Percentiles rank a stretch among this genome's conserved stretches.
These are phyloP conservation scores for Psilocybe sp. DNA, from an alignment of 768 basidiomycete genomes.

Conservation along the genomic window DNA sequence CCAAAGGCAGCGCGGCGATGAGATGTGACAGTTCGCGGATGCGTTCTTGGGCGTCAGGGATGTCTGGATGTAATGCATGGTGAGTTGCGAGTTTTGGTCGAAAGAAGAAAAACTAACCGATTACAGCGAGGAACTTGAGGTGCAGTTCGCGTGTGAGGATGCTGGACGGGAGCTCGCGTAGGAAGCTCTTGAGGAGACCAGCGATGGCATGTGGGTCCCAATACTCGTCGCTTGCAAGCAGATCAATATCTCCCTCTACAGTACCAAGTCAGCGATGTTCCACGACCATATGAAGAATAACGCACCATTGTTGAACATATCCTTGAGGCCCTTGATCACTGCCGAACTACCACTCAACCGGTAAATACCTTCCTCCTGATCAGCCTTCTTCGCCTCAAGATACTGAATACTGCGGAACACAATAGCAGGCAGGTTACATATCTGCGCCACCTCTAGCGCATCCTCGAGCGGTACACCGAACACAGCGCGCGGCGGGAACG, in stretches of 20 bases:
- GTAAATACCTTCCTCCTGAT: slow-evolving; percentile 97
- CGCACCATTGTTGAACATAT: slow-evolving; percentile 85
- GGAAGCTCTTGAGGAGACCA: slow-evolving; percentile 88
- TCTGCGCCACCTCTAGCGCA: slow-evolving; percentile 83
- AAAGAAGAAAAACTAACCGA: slow-evolving; percentile 58
- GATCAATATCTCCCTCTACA: slow-evolving; percentile 93
- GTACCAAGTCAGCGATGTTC: slow-evolving; percentile 10
- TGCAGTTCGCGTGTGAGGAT: slow-evolving; percentile 92
- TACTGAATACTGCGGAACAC: slow-evolving; percentile 96
- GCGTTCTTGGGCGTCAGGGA: slow-evolving; percentile 84
- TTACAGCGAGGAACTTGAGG: slow-evolving; percentile 85
- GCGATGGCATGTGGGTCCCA: slow-evolving; percentile 99
- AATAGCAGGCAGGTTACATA: slow-evolving; percentile 89
- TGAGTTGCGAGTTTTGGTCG: slow-evolving; percentile 3
- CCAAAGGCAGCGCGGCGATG: slow-evolving; percentile 82
- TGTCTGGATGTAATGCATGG: slow-evolving; percentile 51
- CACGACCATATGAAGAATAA: slow-evolving; percentile 6
- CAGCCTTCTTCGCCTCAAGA: slow-evolving; percentile 89
- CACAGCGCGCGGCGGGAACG: slow-evolving; percentile 63
- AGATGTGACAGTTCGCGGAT: slow-evolving; percentile 84
- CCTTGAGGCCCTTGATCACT: slow-evolving; percentile 90
- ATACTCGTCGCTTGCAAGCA: slow-evolving; percentile 83
- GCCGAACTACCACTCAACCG: slow-evolving; percentile 92
- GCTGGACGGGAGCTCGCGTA: slow-evolving; percentile 91
- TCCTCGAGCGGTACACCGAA: slow-evolving; percentile 89